Evolutionary conservation across 2,329 filamentous ascomycete species (phyloP).

Genomic region (Fusarium bulbicola): DNA sequence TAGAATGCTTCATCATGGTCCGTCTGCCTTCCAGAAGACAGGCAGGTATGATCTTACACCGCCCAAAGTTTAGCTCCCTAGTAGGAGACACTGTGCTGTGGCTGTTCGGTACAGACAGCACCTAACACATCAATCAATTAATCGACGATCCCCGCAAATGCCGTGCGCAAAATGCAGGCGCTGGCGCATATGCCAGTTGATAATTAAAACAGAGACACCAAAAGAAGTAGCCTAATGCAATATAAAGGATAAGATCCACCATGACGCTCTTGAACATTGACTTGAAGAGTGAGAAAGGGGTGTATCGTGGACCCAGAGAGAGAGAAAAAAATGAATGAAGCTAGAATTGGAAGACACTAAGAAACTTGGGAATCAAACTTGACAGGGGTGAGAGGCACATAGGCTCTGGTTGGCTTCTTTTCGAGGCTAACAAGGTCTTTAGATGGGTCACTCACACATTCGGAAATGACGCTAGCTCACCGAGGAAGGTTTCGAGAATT

Average conservation of each 20-base stretch:
- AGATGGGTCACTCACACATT: slow-evolving; percentile 38
- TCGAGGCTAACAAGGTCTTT: slow-evolving; percentile 19
- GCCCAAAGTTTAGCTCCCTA: neutral
- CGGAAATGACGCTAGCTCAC: slow-evolving; percentile 46
- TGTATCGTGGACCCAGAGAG: neutral
- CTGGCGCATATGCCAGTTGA: slow-evolving; percentile 6
- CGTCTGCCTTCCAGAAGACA: slow-evolving; percentile 25
- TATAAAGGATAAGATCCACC: slow-evolving; percentile 22
- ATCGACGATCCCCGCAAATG: slow-evolving; percentile 8
- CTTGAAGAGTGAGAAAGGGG: slow-evolving; percentile 20
- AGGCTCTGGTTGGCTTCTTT: slow-evolving; percentile 42
- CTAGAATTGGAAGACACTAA: slow-evolving; percentile 18
- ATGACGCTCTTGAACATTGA: slow-evolving; percentile 21
- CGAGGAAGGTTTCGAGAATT: slow-evolving; percentile 50
- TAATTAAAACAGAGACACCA: slow-evolving; percentile 14
- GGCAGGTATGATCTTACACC: slow-evolving; percentile 11
- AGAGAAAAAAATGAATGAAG: slow-evolving; percentile 3
- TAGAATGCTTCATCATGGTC: slow-evolving; percentile 10
- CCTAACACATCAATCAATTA: neutral
- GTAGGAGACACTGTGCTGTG: neutral
- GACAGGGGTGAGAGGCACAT: neutral
- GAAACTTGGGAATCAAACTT: slow-evolving; percentile 17
- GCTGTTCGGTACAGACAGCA: neutral
- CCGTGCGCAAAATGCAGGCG: neutral
- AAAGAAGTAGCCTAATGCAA: neutral